Evolutionary conservation across 495 filamentous ascomycete species (phyloP).

Genomic region (Talaromyces borbonicus): DNA sequence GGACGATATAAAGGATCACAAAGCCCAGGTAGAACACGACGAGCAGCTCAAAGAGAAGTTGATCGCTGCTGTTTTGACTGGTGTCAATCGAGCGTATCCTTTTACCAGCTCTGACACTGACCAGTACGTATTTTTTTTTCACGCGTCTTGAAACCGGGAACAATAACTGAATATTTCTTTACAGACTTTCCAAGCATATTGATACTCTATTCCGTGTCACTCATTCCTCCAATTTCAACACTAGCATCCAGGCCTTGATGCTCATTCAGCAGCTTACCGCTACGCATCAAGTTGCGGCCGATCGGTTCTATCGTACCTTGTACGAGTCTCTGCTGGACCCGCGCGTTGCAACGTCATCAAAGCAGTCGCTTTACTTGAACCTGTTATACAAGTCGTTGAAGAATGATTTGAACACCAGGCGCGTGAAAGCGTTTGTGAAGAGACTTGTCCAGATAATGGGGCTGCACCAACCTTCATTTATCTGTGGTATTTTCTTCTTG

Average conservation of each 20-base stretch:
- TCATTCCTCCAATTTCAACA: conserved; percentile 98
- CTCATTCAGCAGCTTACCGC: conserved; percentile 85
- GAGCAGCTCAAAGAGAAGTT: conserved; percentile 80
- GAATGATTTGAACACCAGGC: conserved; percentile 72
- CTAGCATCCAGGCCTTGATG: conserved; percentile 90
- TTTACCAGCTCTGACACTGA: conserved; percentile 74
- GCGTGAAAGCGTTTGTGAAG: conserved; percentile 92
- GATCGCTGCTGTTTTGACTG: conserved; percentile 79
- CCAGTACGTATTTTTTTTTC: too few relatives aligned
- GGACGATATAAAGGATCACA: conserved; percentile 46
- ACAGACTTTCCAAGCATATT: conserved; percentile 70
- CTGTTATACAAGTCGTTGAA: conserved; percentile 80
- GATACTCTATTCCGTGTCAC: conserved; percentile 91
- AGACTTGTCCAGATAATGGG: conserved; percentile 76
- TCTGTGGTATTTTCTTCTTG: conserved; percentile 80
- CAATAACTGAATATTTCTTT: too few relatives aligned
- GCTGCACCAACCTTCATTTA: conserved; percentile 85
- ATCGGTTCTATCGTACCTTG: conserved; percentile 88
- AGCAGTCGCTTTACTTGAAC: conserved; percentile 91
- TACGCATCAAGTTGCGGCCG: conserved; percentile 65
- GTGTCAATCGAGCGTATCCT: conserved; percentile 91
- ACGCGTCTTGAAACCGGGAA: too few relatives aligned
- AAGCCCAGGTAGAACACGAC: conserved; percentile 31
- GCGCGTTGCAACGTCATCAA: conserved; percentile 78
- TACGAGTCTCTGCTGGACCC: conserved; percentile 93